Conservation (phyloP, 1,284 basidiomycete species). For the Ceratobasidium sp. region DNA sequence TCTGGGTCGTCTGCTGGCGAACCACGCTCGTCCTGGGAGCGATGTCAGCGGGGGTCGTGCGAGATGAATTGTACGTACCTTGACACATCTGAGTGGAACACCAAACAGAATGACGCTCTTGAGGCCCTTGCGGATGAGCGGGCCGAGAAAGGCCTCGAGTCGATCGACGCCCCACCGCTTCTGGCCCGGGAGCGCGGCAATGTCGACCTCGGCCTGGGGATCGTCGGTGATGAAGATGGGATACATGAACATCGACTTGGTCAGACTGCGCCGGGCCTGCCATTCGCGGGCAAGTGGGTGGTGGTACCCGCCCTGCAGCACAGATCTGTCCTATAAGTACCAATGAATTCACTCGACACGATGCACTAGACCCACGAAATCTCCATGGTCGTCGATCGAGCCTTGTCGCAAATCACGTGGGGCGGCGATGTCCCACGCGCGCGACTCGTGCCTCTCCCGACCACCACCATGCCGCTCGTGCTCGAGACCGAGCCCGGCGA, state of each 20-base stretch:
- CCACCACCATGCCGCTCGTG: conserved; percentile 30
- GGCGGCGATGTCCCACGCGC: conserved; percentile 3
- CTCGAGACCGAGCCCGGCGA: conserved; percentile 73
- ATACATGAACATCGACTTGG: conserved; percentile 96
- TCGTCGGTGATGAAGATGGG: conserved; percentile 97
- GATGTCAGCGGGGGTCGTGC: conserved; percentile 12
- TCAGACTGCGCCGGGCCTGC: conserved; percentile 77
- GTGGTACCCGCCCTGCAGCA: conserved; percentile 92
- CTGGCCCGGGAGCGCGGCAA: conserved; percentile 83
- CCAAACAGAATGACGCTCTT: conserved; percentile 95
- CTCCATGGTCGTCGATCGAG: conserved; percentile 15
- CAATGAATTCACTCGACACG: too few relatives aligned
- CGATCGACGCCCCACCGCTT: conserved; percentile 94
- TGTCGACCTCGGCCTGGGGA: conserved; percentile 79
- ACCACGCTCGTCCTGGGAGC: conserved; percentile 79
- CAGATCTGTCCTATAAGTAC: too few relatives aligned
- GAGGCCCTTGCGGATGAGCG: conserved; percentile 89
- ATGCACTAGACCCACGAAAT: conserved; percentile 23
- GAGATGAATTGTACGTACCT: conserved; percentile 62
- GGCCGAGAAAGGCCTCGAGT: conserved; percentile 86
- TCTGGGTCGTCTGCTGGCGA: conserved; percentile 87
- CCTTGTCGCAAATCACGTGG: background rate
- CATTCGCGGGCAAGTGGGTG: conserved; percentile 87
- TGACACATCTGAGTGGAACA: conserved; percentile 83
- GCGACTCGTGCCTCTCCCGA: background rate